Evolutionary conservation across 345 rosid genomes (phyloP), one percentile per base, ranked within the genome.

Genomic region (Populus deltoides): DNA sequence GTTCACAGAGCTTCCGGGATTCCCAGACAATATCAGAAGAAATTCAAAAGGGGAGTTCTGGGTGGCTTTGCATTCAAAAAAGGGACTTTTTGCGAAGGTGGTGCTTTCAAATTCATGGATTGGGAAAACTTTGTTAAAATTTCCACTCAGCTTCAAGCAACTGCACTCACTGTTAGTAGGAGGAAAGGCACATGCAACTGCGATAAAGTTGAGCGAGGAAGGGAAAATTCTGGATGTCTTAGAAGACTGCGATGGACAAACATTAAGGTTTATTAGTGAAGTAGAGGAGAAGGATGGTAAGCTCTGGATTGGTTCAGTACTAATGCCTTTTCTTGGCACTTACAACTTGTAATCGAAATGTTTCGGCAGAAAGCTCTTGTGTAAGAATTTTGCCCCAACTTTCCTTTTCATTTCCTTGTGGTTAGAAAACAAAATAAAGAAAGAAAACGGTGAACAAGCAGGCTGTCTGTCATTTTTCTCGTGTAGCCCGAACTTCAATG

Each of bases 131-230:
- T 9, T 79, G 62, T n/a, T 79, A 33, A 79, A 68, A 33, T 63
- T 74, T 68, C 82, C 78, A 9, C 53, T 79, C 62, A 69, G 70
- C 63, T 59, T 74, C 57, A 68, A 74, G 74, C 82, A 87, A 59
- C 85, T 90, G 72, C 97, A 90, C 79, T 79, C 85, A 2, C 18
- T 92, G 51, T 79, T 92, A 68, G 84, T 83, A 41, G 93, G 93
- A 57, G 85, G 87, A 75, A 86, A 81, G 67, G 84, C 92, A 33
- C 93, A 88, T 66, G 98, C 92, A 31, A 89, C 84, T 51, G 91
- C 78, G 15, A n/a, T 79, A 68, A 79, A 74, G 22, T 51, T 79
- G 27, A 68, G 70, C 27, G 82, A 68, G 51, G 82, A 79, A 15
- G 82, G 82, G 27, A 74, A 68, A 31, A 39, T 68, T 68, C 16